A percentile compares a stretch with the other conserved stretches of the same genome.
These are phyloP conservation scores for Cutaneotrichosporon cutaneum DNA, from an alignment of 1,284 basidiomycete species.

Conservation along the genomic window DNA sequence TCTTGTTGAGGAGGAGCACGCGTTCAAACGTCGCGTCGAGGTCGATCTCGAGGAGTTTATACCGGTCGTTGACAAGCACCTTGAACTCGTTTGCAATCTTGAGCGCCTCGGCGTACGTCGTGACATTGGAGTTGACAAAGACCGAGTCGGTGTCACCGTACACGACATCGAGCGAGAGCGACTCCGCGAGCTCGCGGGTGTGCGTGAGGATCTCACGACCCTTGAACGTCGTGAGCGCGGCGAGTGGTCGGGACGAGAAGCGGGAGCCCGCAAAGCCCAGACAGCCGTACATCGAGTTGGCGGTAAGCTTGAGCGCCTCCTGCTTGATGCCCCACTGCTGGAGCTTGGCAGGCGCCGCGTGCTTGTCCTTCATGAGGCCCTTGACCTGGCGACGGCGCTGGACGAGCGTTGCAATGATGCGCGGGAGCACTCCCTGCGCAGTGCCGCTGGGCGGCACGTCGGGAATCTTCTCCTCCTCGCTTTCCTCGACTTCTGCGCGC, in stretches of 20 bases:
- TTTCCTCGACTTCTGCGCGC: slow-evolving; percentile 60
- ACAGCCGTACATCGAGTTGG: slow-evolving; percentile 99
- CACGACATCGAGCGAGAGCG: slow-evolving; percentile 81
- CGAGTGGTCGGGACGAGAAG: slow-evolving; percentile 95
- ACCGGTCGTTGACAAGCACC: slow-evolving; percentile 92
- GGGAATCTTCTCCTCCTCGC: slow-evolving; percentile 78
- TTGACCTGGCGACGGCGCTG: slow-evolving; percentile 88
- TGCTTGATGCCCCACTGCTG: slow-evolving; percentile 97
- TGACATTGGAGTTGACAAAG: slow-evolving; percentile 95
- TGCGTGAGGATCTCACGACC: slow-evolving; percentile 95
- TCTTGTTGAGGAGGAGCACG: slow-evolving; percentile 92
- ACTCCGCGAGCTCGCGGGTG: slow-evolving; percentile 89
- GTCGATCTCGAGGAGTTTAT: slow-evolving; percentile 94
- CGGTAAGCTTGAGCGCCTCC: slow-evolving; percentile 93
- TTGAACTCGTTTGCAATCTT: slow-evolving; percentile 92
- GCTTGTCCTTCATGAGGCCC: slow-evolving; percentile 88
- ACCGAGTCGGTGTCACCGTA: slow-evolving; percentile 99
- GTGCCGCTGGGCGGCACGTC: slow-evolving; percentile 76
- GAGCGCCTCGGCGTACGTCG: slow-evolving; percentile 80
- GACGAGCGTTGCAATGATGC: slow-evolving; percentile 93
- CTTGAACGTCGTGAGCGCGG: slow-evolving; percentile 95
- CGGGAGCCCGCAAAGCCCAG: slow-evolving; percentile 96
- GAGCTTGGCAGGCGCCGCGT: slow-evolving; percentile 70
- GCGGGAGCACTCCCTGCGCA: slow-evolving; percentile 83
- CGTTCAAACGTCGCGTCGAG: slow-evolving; percentile 93